A percentile compares a stretch with the other conserved stretches of the same genome.
phyloP scores from a whole-genome alignment of 2,329 filamentous ascomycete species.

The Aspergillus sp. region DNA sequence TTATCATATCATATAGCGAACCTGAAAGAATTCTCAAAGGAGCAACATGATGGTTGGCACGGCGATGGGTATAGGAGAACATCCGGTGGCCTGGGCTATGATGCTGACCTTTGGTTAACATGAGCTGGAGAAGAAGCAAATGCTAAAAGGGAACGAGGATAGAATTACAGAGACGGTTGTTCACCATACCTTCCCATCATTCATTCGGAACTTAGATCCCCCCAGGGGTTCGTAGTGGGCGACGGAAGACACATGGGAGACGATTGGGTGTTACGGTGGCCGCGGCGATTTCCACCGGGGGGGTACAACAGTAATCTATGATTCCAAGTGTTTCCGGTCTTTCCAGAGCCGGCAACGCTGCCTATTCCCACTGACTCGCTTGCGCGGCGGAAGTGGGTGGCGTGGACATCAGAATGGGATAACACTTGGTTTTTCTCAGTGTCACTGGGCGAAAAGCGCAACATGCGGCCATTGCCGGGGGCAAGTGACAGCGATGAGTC shows the following conservation, averaged over 20 bases:
- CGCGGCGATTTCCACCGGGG: constrained; percentile 1
- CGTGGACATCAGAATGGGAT: constrained; percentile 5
- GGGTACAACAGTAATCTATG: constrained; percentile 16
- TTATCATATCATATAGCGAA: not conserved
- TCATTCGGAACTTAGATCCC: not conserved
- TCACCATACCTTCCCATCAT: not conserved
- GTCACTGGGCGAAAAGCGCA: constrained; percentile 1
- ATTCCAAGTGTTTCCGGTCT: constrained; percentile 11
- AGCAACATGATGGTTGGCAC: not conserved
- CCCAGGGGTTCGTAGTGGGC: not conserved
- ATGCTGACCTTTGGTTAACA: not conserved
- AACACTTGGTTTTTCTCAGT: constrained; percentile 1
- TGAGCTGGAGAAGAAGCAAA: not conserved
- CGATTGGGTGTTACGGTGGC: constrained; percentile 24
- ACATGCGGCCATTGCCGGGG: not conserved
- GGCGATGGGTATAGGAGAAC: not conserved
- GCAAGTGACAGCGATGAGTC: not conserved
- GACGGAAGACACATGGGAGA: constrained; percentile 22
- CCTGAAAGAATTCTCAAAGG: not conserved
- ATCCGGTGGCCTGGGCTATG: not conserved
- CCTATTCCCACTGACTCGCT: constrained; percentile 7
- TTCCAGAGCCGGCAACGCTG: not conserved
- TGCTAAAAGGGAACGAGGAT: not conserved
- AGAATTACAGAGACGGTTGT: not conserved
- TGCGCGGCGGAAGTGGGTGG: constrained; percentile 16